Percentiles rank a stretch among this genome's conserved stretches.
phyloP scores from a whole-genome alignment of 371 early-diverging fungal genomes.

The Mortierella sp. region DNA sequence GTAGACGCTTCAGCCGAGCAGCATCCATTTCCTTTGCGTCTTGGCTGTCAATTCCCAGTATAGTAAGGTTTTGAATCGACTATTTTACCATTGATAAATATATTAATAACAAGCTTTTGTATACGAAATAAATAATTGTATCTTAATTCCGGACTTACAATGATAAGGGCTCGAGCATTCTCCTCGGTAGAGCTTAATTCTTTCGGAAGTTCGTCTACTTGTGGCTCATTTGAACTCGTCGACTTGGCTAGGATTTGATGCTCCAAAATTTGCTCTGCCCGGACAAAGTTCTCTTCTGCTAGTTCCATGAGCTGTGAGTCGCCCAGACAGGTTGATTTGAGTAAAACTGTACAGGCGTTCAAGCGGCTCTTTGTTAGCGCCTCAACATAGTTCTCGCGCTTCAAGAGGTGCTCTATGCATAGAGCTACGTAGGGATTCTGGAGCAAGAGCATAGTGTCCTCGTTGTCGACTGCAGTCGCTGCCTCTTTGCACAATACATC shows the following conservation, averaged over 20 bases:
- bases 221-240: background rate
- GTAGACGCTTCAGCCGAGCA: conserved; percentile 12
- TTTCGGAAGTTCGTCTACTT: background rate
- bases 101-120: background rate
- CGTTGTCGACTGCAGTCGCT: conserved; percentile 5
- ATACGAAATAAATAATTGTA: background rate
- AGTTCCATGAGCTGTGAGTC: background rate
- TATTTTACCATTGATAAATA: conserved; percentile 1
- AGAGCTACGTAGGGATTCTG: conserved; percentile 36
- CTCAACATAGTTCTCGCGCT: conserved; percentile 16
- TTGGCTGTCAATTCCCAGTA: conserved; percentile 10
- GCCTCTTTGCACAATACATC: conserved; percentile 33
- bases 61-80: conserved; percentile 31
- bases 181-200: conserved; percentile 2
- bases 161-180: conserved; percentile 20
- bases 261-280: conserved; percentile 11
- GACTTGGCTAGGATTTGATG: background rate
- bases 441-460: conserved; percentile 14
- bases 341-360: conserved; percentile 19
- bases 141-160: conserved; percentile 13
- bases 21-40: background rate
- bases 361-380: conserved; percentile 13
- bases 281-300: conserved; percentile 14
- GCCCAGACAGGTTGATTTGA: conserved; percentile 13
- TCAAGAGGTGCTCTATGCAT: conserved; percentile 36